Evolutionary conservation across 2,329 filamentous ascomycete genomes (phyloP).

Genomic region (Penicillium aurantiogriseum): DNA sequence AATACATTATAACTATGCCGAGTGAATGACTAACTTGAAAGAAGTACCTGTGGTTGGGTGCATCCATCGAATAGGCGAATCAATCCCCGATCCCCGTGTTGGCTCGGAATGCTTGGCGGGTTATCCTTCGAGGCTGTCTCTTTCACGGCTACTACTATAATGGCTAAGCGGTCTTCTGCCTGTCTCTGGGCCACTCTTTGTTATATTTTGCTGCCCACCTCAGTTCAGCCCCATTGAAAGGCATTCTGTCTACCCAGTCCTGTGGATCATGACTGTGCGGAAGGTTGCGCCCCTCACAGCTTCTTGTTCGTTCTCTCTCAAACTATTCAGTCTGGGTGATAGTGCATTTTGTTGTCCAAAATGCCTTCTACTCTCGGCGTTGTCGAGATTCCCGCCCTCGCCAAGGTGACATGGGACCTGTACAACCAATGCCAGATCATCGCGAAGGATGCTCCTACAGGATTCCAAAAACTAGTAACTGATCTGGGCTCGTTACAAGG

Average conservation of each 20-base stretch:
- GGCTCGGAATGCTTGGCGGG: not conserved
- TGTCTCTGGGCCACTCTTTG: not conserved
- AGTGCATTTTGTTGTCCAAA: not conserved
- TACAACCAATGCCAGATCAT: conserved; percentile 29
- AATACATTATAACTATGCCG: not conserved
- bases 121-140: not conserved
- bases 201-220: not conserved
- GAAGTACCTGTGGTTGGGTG: not conserved
- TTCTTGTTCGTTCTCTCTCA: not conserved
- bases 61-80: not conserved
- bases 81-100: not conserved
- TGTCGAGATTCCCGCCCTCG: conserved; percentile 25
- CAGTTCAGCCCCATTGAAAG: not conserved
- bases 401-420: conserved; percentile 29
- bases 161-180: not conserved
- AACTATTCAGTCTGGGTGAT: no score
- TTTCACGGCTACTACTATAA: not conserved
- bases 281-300: not conserved
- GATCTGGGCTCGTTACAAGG: conserved; percentile 31
- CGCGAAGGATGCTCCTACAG: conserved; percentile 29
- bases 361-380: conserved; percentile 24
- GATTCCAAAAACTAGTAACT: conserved; percentile 29
- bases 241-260: not conserved
- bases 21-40: not conserved
- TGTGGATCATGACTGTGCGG: not conserved